These are phyloP conservation scores for Termitomyces eurrhizus DNA, from an alignment of 768 basidiomycete genomes.

Conservation along the genomic window DNA sequence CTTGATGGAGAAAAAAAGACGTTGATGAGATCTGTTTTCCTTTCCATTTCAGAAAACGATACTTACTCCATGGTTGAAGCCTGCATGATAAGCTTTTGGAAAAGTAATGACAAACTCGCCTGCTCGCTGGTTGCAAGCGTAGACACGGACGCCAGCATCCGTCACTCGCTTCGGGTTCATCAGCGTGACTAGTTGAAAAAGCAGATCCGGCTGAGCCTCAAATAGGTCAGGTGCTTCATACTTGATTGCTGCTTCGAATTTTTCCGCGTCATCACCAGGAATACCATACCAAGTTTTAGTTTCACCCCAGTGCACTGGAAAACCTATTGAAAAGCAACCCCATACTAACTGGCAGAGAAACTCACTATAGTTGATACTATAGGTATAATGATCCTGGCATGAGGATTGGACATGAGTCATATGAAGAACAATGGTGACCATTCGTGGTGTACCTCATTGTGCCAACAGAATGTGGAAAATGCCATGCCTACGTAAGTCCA, in stretches of 20 bases:
- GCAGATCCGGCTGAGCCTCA: slow-evolving; percentile 93
- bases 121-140: slow-evolving; percentile 92
- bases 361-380: slow-evolving; percentile 92
- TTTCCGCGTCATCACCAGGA: slow-evolving; percentile 91
- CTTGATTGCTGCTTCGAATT: slow-evolving; percentile 94
- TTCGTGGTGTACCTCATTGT: slow-evolving; percentile 71
- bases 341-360: slow-evolving; percentile 10
- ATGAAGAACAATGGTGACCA: neutral
- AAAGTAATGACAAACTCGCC: slow-evolving; percentile 98
- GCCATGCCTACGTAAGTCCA: slow-evolving; percentile 99
- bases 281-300: slow-evolving; percentile 99
- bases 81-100: slow-evolving; percentile 96
- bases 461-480: slow-evolving; percentile 99
- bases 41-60: neutral
- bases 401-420: neutral
- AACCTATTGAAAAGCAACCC: slow-evolving; percentile 12
- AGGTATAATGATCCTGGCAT: slow-evolving; percentile 93
- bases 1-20: slow-evolving; percentile 34
- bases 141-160: slow-evolving; percentile 88
- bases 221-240: slow-evolving; percentile 96
- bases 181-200: slow-evolving; percentile 96
- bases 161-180: slow-evolving; percentile 91
- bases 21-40: slow-evolving; percentile 16
- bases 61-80: slow-evolving; percentile 96
- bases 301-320: slow-evolving; percentile 95